Evolutionary conservation across 2,329 filamentous ascomycete species (phyloP).

Genomic region (Byssoonygena ceratinophila): DNA sequence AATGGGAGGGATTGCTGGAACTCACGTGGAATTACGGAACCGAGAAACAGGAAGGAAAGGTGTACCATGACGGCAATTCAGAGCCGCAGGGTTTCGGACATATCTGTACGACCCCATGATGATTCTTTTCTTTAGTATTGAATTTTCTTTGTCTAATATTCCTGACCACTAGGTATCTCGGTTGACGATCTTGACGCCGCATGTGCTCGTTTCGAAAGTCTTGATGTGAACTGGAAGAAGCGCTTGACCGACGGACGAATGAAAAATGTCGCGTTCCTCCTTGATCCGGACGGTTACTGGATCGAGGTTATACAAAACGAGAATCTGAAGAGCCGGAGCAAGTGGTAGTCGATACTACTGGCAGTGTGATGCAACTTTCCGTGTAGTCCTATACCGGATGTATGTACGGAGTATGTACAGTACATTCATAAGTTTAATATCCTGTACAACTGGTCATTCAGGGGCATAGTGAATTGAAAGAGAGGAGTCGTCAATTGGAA

Average conservation of each 20-base stretch:
- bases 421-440: too few species aligned
- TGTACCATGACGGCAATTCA: conserved; percentile 90
- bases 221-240: conserved; percentile 88
- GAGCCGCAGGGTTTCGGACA: conserved; percentile 91
- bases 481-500: too few species aligned
- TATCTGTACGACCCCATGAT: conserved; percentile 68
- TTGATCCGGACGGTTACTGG: conserved; percentile 85
- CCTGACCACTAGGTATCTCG: conserved; percentile 48
- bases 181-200: conserved; percentile 85
- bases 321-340: conserved; percentile 33
- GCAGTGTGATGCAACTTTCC: neutral
- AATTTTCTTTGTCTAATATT: conserved; percentile 4
- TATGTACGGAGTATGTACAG: too few species aligned
- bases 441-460: too few species aligned
- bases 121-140: neutral
- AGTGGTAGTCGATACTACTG: conserved; percentile 25
- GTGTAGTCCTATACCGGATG: too few species aligned
- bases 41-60: conserved; percentile 66
- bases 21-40: conserved; percentile 70
- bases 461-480: too few species aligned
- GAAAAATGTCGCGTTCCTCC: conserved; percentile 86
- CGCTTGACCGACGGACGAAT: conserved; percentile 78
- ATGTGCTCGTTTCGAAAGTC: conserved; percentile 71
- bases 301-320: conserved; percentile 63
- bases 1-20: conserved; percentile 76